Percentiles rank a stretch among this genome's conserved stretches.
Evolutionary conservation across 768 basidiomycete species (phyloP).

Genomic region (Rhodotorula diobovata): DNA sequence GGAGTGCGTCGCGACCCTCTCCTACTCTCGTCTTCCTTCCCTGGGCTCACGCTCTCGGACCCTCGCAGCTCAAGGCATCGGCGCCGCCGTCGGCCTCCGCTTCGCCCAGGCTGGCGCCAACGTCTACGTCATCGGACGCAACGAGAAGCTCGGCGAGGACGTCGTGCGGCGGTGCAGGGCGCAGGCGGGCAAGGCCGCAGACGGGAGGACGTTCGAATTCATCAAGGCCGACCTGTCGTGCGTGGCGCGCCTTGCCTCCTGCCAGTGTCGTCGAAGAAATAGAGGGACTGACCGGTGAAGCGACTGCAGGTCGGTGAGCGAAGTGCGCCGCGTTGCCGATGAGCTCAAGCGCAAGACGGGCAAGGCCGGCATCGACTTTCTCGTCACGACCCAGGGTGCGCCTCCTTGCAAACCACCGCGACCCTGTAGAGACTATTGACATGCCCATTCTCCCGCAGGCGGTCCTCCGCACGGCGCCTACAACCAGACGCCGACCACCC

Average conservation of each 20-base stretch:
- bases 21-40: background rate
- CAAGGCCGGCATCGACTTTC: constrained; percentile 33
- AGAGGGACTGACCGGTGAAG: background rate
- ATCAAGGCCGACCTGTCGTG: constrained; percentile 43
- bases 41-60: background rate
- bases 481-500: background rate
- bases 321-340: constrained; percentile 27
- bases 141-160: constrained; percentile 15
- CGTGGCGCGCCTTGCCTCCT: background rate
- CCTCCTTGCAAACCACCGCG: background rate
- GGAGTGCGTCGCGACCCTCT: background rate
- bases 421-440: too few species aligned
- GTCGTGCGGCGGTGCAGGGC: constrained; percentile 31
- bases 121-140: constrained; percentile 42
- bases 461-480: constrained; percentile 35
- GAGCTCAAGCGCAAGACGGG: constrained; percentile 37
- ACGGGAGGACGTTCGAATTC: constrained; percentile 38
- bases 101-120: constrained; percentile 39
- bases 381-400: constrained; percentile 39
- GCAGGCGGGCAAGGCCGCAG: background rate
- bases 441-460: background rate
- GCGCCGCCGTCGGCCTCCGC: constrained; percentile 30
- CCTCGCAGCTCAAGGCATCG: constrained; percentile 38
- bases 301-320: constrained; percentile 15
- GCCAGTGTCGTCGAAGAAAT: too few species aligned